A percentile compares a stretch with the other conserved stretches of the same genome.
Conservation (phyloP, 1,284 basidiomycete species). For the Porodaedalea pini region DNA sequence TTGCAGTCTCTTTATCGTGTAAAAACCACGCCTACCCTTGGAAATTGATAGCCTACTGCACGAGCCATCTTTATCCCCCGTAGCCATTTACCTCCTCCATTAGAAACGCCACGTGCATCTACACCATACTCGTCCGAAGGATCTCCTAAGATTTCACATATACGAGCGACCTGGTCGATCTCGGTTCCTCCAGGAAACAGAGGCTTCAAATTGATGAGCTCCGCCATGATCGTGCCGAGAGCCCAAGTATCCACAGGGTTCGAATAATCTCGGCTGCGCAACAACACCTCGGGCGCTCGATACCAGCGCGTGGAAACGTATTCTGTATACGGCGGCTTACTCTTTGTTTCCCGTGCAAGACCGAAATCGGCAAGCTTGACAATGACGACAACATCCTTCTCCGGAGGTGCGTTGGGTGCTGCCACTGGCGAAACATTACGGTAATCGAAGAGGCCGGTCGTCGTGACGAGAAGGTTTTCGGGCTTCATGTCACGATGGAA, state of each 20-base stretch:
- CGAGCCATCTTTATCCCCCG: conserved; percentile 85
- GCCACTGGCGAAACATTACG: conserved; percentile 68
- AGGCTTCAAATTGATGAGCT: conserved; percentile 92
- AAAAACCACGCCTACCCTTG: conserved; percentile 56
- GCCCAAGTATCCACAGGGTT: conserved; percentile 99
- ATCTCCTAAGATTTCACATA: conserved; percentile 92
- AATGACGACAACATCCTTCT: conserved; percentile 94
- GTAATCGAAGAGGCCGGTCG: conserved; percentile 94
- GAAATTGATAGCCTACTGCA: conserved; percentile 85
- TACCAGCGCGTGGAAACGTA: conserved; percentile 99
- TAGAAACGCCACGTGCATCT: conserved; percentile 63
- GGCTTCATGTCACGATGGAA: conserved; percentile 99
- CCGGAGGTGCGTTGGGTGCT: conserved; percentile 56
- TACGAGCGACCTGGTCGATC: conserved; percentile 88
- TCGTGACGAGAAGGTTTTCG: conserved; percentile 99
- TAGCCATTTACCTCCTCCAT: conserved; percentile 89
- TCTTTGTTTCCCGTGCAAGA: conserved; percentile 86
- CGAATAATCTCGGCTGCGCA: conserved; percentile 89
- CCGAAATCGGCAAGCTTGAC: conserved; percentile 99
- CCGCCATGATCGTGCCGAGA: conserved; percentile 95
- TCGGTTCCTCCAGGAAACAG: conserved; percentile 97
- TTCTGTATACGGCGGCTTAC: conserved; percentile 93
- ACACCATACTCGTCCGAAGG: conserved; percentile 80
- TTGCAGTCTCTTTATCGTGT: conserved; percentile 13
- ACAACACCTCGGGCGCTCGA: conserved; percentile 94